Evolutionary conservation across 345 rosid species (phyloP).

Genomic region (Camelina neglecta): DNA sequence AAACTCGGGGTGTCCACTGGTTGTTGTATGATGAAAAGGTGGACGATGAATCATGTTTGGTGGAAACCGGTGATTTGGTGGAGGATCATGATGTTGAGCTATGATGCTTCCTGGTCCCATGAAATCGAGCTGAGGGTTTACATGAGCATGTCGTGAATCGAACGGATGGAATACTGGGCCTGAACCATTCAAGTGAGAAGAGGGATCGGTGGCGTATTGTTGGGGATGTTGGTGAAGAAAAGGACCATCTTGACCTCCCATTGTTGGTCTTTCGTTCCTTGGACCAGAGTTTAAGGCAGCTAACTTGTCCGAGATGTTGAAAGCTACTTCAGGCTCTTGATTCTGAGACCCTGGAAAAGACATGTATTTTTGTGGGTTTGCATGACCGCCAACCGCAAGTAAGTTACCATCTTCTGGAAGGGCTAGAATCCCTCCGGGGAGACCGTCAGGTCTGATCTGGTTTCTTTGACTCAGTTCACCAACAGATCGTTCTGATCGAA

Average conservation of each 20-base stretch:
- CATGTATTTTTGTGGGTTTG: conserved; percentile 41
- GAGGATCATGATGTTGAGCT: conserved; percentile 56
- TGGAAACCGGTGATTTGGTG: conserved; percentile 60
- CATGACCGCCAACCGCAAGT: conserved; percentile 50
- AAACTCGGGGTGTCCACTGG: conserved; percentile 58
- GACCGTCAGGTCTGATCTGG: conserved; percentile 57
- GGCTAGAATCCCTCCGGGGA: conserved; percentile 53
- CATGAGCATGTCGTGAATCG: conserved; percentile 65
- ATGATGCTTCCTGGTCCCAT: conserved; percentile 55
- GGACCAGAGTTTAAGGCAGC: conserved; percentile 63
- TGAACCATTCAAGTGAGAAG: conserved; percentile 63
- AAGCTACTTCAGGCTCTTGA: conserved; percentile 55
- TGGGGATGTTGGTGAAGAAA: conserved; percentile 56
- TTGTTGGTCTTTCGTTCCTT: conserved; percentile 56
- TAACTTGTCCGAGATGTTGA: conserved; percentile 64
- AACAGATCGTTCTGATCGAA: conserved; percentile 46
- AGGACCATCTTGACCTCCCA: conserved; percentile 61
- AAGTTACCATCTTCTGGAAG: conserved; percentile 51
- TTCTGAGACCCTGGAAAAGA: conserved; percentile 52
- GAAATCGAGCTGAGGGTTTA: conserved; percentile 66
- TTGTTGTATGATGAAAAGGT: conserved; percentile 61
- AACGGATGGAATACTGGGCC: conserved; percentile 58
- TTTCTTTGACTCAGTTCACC: conserved; percentile 46
- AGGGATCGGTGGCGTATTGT: conserved; percentile 53
- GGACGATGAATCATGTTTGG: conserved; percentile 64